These are phyloP conservation scores for Xylaria sp. DNA, from an alignment of 2,329 filamentous ascomycete genomes.

Conservation along the genomic window DNA sequence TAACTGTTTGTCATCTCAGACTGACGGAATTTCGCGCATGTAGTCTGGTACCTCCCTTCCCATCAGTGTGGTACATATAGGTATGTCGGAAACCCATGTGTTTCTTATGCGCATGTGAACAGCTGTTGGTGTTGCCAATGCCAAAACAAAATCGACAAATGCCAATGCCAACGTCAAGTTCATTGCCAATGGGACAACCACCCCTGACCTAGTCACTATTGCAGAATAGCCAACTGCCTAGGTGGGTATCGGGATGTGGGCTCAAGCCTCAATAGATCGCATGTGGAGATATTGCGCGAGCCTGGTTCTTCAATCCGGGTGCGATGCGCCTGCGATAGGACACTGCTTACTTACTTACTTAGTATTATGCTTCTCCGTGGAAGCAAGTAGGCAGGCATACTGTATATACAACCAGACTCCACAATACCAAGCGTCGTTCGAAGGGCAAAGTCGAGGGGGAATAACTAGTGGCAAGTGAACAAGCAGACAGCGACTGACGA, in stretches of 20 bases:
- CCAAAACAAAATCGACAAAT: background rate
- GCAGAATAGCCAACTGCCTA: slow-evolving; percentile 27
- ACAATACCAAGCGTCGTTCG: background rate
- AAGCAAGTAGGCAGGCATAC: background rate
- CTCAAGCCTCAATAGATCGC: slow-evolving; percentile 33
- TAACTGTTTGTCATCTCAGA: slow-evolving; percentile 4
- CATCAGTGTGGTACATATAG: background rate
- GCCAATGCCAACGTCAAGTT: background rate
- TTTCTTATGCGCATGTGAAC: slow-evolving; percentile 3
- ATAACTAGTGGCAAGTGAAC: background rate
- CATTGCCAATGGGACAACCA: too few relatives aligned
- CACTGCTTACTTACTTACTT: background rate
- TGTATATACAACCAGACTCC: background rate
- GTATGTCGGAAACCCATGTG: background rate
- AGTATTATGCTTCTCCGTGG: background rate
- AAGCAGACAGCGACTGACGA: too few relatives aligned
- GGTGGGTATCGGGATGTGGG: slow-evolving; percentile 34
- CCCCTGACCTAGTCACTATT: background rate
- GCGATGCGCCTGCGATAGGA: background rate
- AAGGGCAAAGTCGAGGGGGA: background rate
- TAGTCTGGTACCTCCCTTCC: slow-evolving; percentile 1
- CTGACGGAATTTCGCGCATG: background rate
- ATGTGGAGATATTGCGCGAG: slow-evolving; percentile 13
- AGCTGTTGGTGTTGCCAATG: background rate
- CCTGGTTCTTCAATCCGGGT: background rate